A percentile compares a stretch with the other conserved stretches of the same genome.
phyloP scores from a whole-genome alignment of 306 rosid species.

The Rosa chinensis region DNA sequence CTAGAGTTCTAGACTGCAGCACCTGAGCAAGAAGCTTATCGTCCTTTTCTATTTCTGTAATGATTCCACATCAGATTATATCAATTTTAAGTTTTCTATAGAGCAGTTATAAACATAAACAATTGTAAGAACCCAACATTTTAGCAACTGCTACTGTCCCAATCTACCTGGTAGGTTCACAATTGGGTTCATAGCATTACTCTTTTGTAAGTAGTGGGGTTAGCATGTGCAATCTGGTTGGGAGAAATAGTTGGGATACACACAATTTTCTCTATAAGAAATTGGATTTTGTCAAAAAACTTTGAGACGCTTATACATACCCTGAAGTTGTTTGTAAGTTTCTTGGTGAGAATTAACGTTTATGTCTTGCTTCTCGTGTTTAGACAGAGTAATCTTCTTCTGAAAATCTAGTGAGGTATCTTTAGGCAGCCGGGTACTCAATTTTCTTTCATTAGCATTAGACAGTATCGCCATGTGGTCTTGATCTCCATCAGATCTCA shows the following conservation, averaged over 20 bases:
- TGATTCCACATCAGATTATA: conserved; percentile 10
- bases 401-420: conserved; percentile 79
- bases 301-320: conserved; percentile 40
- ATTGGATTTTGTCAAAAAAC: neutral
- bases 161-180: neutral
- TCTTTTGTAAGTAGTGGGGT: neutral
- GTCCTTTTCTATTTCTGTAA: conserved; percentile 80
- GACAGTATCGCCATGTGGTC: conserved; percentile 26
- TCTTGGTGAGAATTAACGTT: conserved; percentile 41
- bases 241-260: neutral
- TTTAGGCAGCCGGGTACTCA: conserved; percentile 21
- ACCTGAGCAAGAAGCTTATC: conserved; percentile 79
- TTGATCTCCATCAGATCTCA: conserved; percentile 50
- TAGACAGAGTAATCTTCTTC: conserved; percentile 74
- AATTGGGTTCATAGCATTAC: neutral
- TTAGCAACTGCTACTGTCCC: neutral
- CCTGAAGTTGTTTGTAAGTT: conserved; percentile 55
- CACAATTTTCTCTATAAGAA: neutral
- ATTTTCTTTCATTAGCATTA: conserved; percentile 38
- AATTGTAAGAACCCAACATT: neutral
- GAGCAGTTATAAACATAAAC: neutral
- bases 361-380: conserved; percentile 54
- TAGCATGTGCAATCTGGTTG: neutral
- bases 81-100: conserved; percentile 4
- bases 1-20: conserved; percentile 64